Evolutionary conservation across 306 rosid genomes (phyloP).

Genomic region (Fragaria iinumae): DNA sequence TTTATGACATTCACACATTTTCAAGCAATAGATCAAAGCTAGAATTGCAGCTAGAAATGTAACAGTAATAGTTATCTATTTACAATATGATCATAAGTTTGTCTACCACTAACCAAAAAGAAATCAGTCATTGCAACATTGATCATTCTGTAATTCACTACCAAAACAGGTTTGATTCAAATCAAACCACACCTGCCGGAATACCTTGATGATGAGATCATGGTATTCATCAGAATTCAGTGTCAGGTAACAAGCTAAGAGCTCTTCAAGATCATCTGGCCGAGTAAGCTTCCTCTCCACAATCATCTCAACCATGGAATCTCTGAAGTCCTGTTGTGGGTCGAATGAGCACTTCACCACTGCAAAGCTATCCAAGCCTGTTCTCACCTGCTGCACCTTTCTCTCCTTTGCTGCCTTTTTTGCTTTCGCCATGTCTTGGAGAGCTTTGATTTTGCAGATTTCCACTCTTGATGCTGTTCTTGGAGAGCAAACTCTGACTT

Average conservation of each 20-base stretch:
- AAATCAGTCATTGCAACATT: conserved; percentile 30
- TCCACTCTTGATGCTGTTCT: conserved; percentile 64
- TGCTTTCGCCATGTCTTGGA: conserved; percentile 65
- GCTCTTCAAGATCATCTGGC: conserved; percentile 79
- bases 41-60: background rate
- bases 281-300: conserved; percentile 51
- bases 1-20: background rate
- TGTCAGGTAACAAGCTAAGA: conserved; percentile 79
- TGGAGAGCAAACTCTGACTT: conserved; percentile 61
- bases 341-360: conserved; percentile 71
- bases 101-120: conserved; percentile 14
- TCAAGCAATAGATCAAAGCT: conserved; percentile 7
- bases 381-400: conserved; percentile 21
- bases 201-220: conserved; percentile 80
- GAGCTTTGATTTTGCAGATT: conserved; percentile 63
- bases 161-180: conserved; percentile 45
- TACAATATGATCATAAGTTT: conserved; percentile 13
- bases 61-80: background rate
- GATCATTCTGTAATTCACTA: conserved; percentile 31
- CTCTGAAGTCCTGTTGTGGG: conserved; percentile 82
- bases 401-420: conserved; percentile 40
- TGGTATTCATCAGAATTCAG: conserved; percentile 84
- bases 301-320: conserved; percentile 96
- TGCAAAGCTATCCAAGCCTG: conserved; percentile 63
- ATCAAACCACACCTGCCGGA: conserved; percentile 85